These are phyloP conservation scores for Lolium perenne DNA, from an alignment of 176 grass and related monocot genomes.

Conservation along the genomic window DNA sequence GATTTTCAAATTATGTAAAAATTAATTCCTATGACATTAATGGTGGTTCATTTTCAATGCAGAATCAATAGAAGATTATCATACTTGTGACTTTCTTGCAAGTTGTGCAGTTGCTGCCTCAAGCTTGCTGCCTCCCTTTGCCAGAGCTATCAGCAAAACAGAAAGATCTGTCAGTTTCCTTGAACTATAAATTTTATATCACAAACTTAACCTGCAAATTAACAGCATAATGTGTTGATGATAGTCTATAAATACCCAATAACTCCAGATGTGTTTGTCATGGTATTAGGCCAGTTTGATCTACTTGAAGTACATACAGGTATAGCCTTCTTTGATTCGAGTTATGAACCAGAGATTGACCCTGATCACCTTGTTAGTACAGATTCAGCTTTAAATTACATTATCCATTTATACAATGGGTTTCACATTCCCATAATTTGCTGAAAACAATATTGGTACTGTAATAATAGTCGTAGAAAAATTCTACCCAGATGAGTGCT, in stretches of 20 bases:
- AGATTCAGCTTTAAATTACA: background rate
- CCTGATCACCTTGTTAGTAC: background rate
- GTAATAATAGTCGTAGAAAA: background rate
- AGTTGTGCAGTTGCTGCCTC: conserved; percentile 84
- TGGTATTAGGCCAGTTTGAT: background rate
- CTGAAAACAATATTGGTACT: background rate
- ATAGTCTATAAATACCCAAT: conserved; percentile 21
- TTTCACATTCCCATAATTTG: background rate
- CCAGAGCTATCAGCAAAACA: conserved; percentile 61
- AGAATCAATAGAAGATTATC: conserved; percentile 52
- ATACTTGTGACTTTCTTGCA: conserved; percentile 80
- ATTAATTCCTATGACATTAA: background rate
- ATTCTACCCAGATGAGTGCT: background rate
- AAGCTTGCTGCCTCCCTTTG: conserved; percentile 75
- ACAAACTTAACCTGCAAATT: conserved; percentile 11
- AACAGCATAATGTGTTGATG: background rate
- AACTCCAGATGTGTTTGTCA: background rate
- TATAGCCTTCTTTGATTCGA: conserved; percentile 14
- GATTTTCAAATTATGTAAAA: background rate
- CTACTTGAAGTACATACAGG: background rate
- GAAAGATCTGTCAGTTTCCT: conserved; percentile 33
- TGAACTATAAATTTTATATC: background rate
- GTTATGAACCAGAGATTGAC: background rate
- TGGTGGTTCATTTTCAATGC: conserved; percentile 33
- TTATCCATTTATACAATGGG: background rate